Evolutionary conservation across 345 rosid species (phyloP).

Genomic region (Eucalyptus regnans): DNA sequence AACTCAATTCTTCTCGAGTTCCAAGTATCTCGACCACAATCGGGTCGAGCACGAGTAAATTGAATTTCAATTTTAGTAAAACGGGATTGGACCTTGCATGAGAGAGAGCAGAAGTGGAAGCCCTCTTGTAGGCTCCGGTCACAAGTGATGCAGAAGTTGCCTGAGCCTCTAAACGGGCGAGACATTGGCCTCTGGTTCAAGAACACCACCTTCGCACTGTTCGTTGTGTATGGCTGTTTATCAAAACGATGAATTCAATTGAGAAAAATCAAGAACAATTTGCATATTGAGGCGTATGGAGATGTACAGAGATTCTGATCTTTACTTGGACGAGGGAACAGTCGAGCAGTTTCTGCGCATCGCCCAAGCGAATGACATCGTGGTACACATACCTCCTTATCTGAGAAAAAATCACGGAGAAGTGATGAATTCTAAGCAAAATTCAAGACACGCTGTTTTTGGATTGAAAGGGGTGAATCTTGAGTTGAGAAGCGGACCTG

Average conservation of each 20-base stretch:
- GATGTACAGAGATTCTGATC: background rate
- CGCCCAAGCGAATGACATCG: constrained; percentile 66
- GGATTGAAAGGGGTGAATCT: background rate
- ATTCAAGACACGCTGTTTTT: background rate
- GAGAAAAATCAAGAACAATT: background rate
- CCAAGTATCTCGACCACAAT: background rate
- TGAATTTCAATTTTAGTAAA: background rate
- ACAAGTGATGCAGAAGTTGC: constrained; percentile 59
- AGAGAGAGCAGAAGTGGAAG: constrained; percentile 67
- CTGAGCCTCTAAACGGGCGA: constrained; percentile 53
- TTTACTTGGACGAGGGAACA: constrained; percentile 75
- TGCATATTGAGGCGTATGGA: background rate
- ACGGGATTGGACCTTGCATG: constrained; percentile 56
- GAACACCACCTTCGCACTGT: constrained; percentile 78
- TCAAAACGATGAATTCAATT: background rate
- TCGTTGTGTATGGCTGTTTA: constrained; percentile 62
- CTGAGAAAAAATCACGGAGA: constrained; percentile 9
- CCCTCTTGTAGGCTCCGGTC: constrained; percentile 64
- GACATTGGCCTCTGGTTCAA: constrained; percentile 68
- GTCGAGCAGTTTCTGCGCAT: constrained; percentile 60
- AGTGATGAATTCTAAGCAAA: background rate
- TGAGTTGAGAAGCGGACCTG: constrained; percentile 28
- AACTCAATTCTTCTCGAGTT: background rate
- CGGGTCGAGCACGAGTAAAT: background rate
- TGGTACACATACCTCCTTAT: constrained; percentile 82